These are phyloP conservation scores for Oemleria cerasiformis DNA, from an alignment of 306 rosid species.

Conservation along the genomic window DNA sequence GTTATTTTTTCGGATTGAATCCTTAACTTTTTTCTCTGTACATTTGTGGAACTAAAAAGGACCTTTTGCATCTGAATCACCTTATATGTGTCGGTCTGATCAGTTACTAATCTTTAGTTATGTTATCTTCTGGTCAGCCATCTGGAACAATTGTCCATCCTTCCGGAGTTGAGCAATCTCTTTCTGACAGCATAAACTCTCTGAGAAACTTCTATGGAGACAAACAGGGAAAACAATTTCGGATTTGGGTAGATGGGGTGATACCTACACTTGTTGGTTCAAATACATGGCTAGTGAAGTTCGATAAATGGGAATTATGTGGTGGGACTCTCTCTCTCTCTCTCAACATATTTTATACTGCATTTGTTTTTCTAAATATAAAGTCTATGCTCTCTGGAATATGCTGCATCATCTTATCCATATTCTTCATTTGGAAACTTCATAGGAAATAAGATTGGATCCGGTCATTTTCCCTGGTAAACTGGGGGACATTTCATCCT, in stretches of 20 bases:
- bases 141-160: slow-evolving; percentile 61
- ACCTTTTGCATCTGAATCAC: background rate
- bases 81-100: background rate
- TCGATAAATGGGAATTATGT: slow-evolving; percentile 62
- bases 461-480: too few relatives aligned
- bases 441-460: background rate
- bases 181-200: slow-evolving; percentile 33
- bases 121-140: slow-evolving; percentile 42
- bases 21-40: background rate
- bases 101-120: slow-evolving; percentile 10
- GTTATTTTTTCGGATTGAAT: slow-evolving; percentile 1
- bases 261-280: slow-evolving; percentile 48
- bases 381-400: background rate
- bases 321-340: slow-evolving; percentile 39
- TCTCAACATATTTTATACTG: background rate
- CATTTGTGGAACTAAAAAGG: background rate
- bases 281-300: slow-evolving; percentile 68
- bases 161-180: slow-evolving; percentile 50
- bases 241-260: slow-evolving; percentile 69
- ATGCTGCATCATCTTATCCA: background rate
- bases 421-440: background rate
- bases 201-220: slow-evolving; percentile 58
- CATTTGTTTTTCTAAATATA: too few relatives aligned
- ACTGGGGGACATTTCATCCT: background rate
- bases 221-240: slow-evolving; percentile 60